phyloP scores from a whole-genome alignment of 257 asterid genomes.

The Nicotiana tabacum region DNA sequence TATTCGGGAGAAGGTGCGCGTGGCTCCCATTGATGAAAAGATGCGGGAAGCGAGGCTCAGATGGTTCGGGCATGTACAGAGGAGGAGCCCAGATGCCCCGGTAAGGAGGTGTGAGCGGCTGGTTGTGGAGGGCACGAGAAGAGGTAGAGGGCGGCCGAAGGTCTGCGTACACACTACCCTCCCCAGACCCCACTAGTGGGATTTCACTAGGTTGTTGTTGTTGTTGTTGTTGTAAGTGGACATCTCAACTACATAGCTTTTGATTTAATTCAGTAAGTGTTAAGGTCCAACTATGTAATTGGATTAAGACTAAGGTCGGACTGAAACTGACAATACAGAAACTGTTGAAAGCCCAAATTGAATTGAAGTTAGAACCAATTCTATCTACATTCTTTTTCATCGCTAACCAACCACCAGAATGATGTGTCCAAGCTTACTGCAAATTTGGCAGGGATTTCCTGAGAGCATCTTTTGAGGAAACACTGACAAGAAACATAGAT shows the following conservation, averaged over 20 bases:
- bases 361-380: neutral
- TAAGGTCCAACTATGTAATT: neutral
- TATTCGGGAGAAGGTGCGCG: no score
- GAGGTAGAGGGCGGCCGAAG: no score
- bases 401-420: neutral
- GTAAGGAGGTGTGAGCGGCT: no score
- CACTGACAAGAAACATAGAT: neutral
- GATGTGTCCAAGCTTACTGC: constrained; percentile 1
- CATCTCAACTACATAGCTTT: neutral
- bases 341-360: neutral
- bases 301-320: neutral
- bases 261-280: neutral
- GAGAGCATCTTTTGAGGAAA: neutral
- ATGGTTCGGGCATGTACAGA: no score
- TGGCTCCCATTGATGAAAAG: no score
- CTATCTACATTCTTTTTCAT: neutral
- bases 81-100: no score
- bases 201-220: no score
- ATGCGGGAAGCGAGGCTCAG: no score
- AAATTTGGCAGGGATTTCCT: neutral
- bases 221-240: neutral
- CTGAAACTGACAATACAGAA: neutral
- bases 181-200: no score
- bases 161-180: no score
- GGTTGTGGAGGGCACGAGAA: no score